Evolutionary conservation across 495 filamentous ascomycete species (phyloP), one percentile per base, ranked within the genome.

Genomic region (Diplogelasinospora grovesii): DNA sequence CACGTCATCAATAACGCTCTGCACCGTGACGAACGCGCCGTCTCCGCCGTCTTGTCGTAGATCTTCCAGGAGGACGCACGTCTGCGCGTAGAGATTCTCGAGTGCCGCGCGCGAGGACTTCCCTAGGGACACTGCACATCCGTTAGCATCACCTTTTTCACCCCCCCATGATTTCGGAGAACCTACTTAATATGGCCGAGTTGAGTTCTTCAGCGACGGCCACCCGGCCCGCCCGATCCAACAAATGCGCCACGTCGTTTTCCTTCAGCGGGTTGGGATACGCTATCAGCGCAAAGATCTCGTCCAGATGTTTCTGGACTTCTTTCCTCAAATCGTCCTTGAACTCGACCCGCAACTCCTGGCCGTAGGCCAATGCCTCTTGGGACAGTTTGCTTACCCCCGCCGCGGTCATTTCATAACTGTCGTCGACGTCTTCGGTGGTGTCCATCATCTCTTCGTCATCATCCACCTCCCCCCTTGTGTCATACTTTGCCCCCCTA

Each of bases 131-230:
- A 86, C 92, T 96, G 44, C 22, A 42, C 60, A 32, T 61, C 39
- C 43, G 39, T 59, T 40, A 60, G 49, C 13, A 33, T 45, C 16
- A 10, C 27, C n/a, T n/a, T n/a, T n/a, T n/a, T n/a, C n/a, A n/a
- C n/a, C n/a, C n/a, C n/a, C n/a, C n/a, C n/a, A n/a, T n/a, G n/a
- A n/a, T n/a, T n/a, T n/a, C n/a, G n/a, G 19, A 39, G 42, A 37
- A 68, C 75, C 52, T 73, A 96, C 90, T 83, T 37, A 98, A 62
- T 47, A 98, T 95, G 25, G 87, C 92, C 45, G 86, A 85, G 59
- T 97, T 97, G 46, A 99, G 64, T 64, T 94, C 89, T 65, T 99
- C 92, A 14, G 89, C 89, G 33, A 97, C 86, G 33, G 78, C 73
- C 22, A 83, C 78, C 39, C 92, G 69, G 2, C 85, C 86, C 9